phyloP scores from a whole-genome alignment of 2,329 filamentous ascomycete genomes.

The Fusarium oligoseptatum region DNA sequence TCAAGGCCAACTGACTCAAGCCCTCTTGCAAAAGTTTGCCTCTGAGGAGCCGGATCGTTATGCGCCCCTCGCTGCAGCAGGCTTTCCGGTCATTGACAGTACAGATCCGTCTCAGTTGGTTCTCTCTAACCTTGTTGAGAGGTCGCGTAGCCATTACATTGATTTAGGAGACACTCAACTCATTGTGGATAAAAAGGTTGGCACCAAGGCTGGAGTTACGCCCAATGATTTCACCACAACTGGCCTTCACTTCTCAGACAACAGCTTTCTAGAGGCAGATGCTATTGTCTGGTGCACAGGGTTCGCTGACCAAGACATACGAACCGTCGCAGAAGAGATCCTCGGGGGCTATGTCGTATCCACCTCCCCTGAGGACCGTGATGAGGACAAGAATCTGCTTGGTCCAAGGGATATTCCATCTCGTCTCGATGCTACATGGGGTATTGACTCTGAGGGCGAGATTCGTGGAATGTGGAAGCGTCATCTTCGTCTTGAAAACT shows the following conservation, averaged over 20 bases:
- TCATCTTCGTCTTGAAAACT: conserved; percentile 26
- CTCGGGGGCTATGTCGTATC: neutral
- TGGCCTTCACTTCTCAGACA: conserved; percentile 27
- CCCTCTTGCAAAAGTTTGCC: conserved; percentile 17
- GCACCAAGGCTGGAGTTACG: conserved; percentile 13
- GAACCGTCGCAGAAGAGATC: neutral
- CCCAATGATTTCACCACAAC: conserved; percentile 5
- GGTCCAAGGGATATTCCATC: conserved; percentile 9
- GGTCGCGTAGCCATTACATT: conserved; percentile 24
- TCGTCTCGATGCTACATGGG: conserved; percentile 26
- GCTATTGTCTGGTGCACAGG: conserved; percentile 35
- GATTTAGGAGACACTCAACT: conserved; percentile 21
- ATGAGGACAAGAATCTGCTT: neutral
- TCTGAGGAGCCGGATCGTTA: conserved; percentile 29
- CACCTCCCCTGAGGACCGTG: neutral
- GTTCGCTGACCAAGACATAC: conserved; percentile 18
- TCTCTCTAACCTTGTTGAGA: conserved; percentile 25
- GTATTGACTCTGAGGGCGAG: conserved; percentile 29
- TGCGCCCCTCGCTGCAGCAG: neutral
- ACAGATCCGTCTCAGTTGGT: neutral
- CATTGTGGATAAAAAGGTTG: conserved; percentile 9
- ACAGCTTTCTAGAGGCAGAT: conserved; percentile 4
- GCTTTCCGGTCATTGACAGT: conserved; percentile 25
- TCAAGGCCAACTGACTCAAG: conserved; percentile 12
- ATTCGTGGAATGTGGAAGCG: conserved; percentile 40